Evolutionary conservation across 495 filamentous ascomycete genomes (phyloP).

Genomic region (Parathielavia appendiculata): DNA sequence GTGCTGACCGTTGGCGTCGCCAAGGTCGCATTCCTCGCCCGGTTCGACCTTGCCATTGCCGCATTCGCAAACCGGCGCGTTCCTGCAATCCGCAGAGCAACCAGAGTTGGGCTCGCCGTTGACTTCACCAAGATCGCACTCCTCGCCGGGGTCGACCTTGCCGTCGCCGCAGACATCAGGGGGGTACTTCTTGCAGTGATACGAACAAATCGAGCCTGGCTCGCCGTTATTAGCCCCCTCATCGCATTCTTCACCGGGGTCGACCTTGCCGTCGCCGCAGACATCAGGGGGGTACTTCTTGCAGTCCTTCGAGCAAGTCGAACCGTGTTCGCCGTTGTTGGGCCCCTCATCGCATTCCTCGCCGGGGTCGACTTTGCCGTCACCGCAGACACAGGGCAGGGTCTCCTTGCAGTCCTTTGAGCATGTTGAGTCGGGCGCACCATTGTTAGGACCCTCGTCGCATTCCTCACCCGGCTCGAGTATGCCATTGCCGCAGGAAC

Average conservation of each 20-base stretch:
- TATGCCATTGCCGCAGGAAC: constrained; percentile 6
- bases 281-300: not conserved
- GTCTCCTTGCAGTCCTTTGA: constrained; percentile 8
- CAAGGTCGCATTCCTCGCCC: constrained; percentile 18
- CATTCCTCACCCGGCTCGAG: constrained; percentile 10
- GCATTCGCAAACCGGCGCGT: not conserved
- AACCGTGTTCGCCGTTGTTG: constrained; percentile 3
- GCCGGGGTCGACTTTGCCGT: constrained; percentile 1
- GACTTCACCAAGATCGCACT: constrained; percentile 17
- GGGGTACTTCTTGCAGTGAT: not conserved
- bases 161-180: constrained; percentile 5
- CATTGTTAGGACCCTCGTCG: constrained; percentile 15
- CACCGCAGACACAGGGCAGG: not conserved
- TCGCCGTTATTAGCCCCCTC: constrained; percentile 6
- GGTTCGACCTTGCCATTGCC: constrained; percentile 6
- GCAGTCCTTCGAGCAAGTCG: constrained; percentile 12
- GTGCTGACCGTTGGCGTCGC: constrained; percentile 14
- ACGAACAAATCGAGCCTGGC: not conserved
- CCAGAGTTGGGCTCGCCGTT: constrained; percentile 17
- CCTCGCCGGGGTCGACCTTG: constrained; percentile 1
- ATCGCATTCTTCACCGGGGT: constrained; percentile 19
- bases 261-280: constrained; percentile 15
- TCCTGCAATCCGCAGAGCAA: constrained; percentile 13
- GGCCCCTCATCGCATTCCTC: not conserved
- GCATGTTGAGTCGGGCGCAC: constrained; percentile 11